Percentiles rank a stretch among this genome's conserved stretches.
These are phyloP conservation scores for Fonsecaea erecta DNA, from an alignment of 2,329 filamentous ascomycete species.

Conservation along the genomic window DNA sequence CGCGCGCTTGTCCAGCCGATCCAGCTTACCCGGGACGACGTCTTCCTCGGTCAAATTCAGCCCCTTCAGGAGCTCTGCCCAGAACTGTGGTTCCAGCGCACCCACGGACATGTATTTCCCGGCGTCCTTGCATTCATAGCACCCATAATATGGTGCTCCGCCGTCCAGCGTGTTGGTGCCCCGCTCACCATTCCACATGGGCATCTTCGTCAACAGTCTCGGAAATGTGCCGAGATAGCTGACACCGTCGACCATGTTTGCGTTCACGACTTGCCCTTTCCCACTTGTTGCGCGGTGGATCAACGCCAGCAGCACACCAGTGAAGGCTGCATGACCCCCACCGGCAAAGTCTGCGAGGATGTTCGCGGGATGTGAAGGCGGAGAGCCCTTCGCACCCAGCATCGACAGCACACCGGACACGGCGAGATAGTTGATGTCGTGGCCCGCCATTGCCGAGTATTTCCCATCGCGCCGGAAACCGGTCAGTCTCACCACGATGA, in stretches of 20 bases:
- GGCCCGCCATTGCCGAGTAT: conserved; percentile 86
- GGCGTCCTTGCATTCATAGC: conserved; percentile 79
- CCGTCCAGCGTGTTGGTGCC: conserved; percentile 82
- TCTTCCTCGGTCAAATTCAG: conserved; percentile 61
- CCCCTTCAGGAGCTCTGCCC: conserved; percentile 67
- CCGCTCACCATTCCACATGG: conserved; percentile 65
- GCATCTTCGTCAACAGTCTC: conserved; percentile 67
- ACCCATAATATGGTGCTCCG: conserved; percentile 86
- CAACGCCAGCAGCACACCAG: conserved; percentile 81
- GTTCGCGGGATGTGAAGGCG: conserved; percentile 80
- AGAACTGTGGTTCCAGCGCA: conserved; percentile 88
- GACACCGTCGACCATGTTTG: conserved; percentile 94
- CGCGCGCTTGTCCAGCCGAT: conserved; percentile 63
- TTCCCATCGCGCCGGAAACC: conserved; percentile 86
- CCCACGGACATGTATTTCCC: conserved; percentile 83
- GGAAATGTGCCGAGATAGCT: conserved; percentile 80
- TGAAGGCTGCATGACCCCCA: conserved; percentile 79
- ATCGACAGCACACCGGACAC: conserved; percentile 79
- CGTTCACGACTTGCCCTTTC: conserved; percentile 84
- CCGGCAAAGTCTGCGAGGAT: conserved; percentile 90
- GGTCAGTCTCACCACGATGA: conserved; percentile 85
- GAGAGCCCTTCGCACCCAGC: conserved; percentile 68
- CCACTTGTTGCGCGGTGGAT: conserved; percentile 63
- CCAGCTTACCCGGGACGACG: conserved; percentile 49
- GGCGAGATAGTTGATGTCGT: conserved; percentile 96